Evolutionary conservation across 257 asterid species (phyloP).

Genomic region (Rauvolfia tetraphylla): DNA sequence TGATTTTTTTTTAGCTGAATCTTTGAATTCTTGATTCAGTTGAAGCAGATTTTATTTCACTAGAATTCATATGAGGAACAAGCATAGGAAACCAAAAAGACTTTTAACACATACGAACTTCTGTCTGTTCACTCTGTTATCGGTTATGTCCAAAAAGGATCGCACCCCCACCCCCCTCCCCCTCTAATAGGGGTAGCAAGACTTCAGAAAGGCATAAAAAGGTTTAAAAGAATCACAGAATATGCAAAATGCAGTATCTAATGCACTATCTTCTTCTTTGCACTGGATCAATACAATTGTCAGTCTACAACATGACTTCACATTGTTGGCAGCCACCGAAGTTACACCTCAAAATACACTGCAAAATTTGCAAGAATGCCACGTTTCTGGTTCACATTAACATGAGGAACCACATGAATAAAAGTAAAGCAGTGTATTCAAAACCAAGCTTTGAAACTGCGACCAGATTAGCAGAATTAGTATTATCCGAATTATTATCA

Average conservation of each 20-base stretch:
- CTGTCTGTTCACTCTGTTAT: neutral
- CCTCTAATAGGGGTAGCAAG: neutral
- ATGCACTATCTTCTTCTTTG: neutral
- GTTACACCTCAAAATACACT: constrained; percentile 3
- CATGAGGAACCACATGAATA: constrained; percentile 15
- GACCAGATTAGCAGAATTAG: constrained; percentile 32
- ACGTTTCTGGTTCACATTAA: constrained; percentile 27
- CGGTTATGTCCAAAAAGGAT: neutral
- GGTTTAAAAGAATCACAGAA: neutral
- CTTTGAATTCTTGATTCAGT: neutral
- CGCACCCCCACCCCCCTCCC: too few relatives aligned
- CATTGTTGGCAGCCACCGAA: constrained; percentile 15
- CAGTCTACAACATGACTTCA: constrained; percentile 14
- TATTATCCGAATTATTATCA: constrained; percentile 23
- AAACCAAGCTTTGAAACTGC: constrained; percentile 21
- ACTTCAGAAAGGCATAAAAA: neutral
- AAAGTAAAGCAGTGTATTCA: constrained; percentile 16
- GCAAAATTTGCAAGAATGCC: constrained; percentile 18
- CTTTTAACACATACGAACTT: neutral
- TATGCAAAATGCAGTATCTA: neutral
- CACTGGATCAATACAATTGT: constrained; percentile 1
- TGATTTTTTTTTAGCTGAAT: too few relatives aligned
- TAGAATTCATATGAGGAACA: neutral
- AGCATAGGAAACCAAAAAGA: neutral
- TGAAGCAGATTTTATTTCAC: neutral